A percentile compares a stretch with the other conserved stretches of the same genome.
Conservation (phyloP, 371 early-diverging fungal genomes). For the Mucor piriformis region DNA sequence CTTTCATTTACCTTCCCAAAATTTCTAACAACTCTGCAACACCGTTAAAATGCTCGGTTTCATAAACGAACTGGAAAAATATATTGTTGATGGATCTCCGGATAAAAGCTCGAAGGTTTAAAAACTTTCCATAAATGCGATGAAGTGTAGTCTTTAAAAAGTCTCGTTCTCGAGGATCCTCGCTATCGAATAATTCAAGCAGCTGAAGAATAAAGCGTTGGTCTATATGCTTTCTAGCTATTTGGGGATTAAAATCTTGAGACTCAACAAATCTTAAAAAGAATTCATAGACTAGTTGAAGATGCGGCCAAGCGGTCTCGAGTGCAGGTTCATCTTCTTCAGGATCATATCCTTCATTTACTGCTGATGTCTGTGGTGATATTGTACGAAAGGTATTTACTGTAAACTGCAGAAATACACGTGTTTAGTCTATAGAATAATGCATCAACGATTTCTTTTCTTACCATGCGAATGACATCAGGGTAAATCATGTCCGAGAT, state of each 20-base stretch:
- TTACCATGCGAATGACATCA: constrained; percentile 91
- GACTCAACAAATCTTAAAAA: constrained; percentile 95
- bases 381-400: constrained; percentile 93
- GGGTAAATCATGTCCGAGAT: constrained; percentile 90
- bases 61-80: constrained; percentile 96
- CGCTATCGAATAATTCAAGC: constrained; percentile 95
- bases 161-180: constrained; percentile 98
- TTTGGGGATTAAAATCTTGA: constrained; percentile 90
- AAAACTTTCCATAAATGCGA: constrained; percentile 97
- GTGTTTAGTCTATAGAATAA: no score
- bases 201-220: constrained; percentile 60
- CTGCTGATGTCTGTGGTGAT: constrained; percentile 88
- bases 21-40: constrained; percentile 97
- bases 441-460: constrained; percentile 9
- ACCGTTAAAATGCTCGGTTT: constrained; percentile 94
- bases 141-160: constrained; percentile 97
- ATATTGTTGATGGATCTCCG: constrained; percentile 95
- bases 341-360: constrained; percentile 76
- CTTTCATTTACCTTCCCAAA: constrained; percentile 69
- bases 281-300: constrained; percentile 95
- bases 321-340: constrained; percentile 97
- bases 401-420: constrained; percentile 64
- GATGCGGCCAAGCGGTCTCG: constrained; percentile 96
- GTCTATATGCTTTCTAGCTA: constrained; percentile 61
- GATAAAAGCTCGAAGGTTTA: constrained; percentile 94